Evolutionary conservation across 495 filamentous ascomycete genomes (phyloP).

Genomic region (Penicillium samsonianum): DNA sequence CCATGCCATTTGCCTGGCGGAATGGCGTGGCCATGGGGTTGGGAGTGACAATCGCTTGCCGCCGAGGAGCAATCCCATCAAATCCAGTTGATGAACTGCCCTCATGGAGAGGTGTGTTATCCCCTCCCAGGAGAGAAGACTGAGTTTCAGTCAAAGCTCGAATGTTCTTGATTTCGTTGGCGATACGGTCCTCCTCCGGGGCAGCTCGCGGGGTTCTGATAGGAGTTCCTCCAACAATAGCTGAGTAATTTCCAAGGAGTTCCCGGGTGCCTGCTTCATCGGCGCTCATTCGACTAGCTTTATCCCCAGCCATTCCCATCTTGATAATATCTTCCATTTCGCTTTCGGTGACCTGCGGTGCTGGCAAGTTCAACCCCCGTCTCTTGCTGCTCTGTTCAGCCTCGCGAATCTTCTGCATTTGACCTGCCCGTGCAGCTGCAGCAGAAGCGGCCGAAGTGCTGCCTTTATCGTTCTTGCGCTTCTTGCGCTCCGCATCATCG

Average conservation of each 20-base stretch:
- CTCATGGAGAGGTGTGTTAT: conserved; percentile 87
- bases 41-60: conserved; percentile 80
- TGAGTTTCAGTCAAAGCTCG: conserved; percentile 90
- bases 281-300: conserved; percentile 72
- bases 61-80: conserved; percentile 79
- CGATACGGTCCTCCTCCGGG: conserved; percentile 89
- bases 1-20: conserved; percentile 65
- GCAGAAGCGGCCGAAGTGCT: conserved; percentile 72
- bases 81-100: conserved; percentile 83
- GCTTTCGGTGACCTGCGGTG: conserved; percentile 86
- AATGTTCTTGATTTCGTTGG: conserved; percentile 96
- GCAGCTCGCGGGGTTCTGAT: conserved; percentile 90
- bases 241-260: conserved; percentile 79
- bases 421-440: conserved; percentile 90
- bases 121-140: conserved; percentile 91
- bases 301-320: conserved; percentile 93
- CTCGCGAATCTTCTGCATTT: conserved; percentile 94
- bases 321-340: conserved; percentile 98
- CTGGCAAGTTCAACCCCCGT: conserved; percentile 72
- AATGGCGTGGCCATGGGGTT: conserved; percentile 95
- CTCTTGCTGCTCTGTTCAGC: conserved; percentile 96
- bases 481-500: conserved; percentile 78
- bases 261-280: conserved; percentile 86
- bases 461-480: conserved; percentile 82
- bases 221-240: conserved; percentile 77